Evolutionary conservation across 192 early-diverging fungal genomes (phyloP), one percentile per base, ranked within the genome.

Genomic region (Phycomyces nitens): DNA sequence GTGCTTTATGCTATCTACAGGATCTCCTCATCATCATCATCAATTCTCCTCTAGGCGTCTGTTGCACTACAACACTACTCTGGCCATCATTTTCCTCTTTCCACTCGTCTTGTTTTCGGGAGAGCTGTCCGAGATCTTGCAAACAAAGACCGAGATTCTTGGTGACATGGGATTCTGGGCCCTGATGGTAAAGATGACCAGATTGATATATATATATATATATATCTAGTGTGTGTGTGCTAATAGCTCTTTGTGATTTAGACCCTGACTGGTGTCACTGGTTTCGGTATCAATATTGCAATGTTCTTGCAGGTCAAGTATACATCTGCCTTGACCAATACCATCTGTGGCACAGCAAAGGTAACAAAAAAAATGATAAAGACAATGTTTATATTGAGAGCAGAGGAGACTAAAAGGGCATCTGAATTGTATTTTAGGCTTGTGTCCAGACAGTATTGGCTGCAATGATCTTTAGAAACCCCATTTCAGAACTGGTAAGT

Each of bases 241-340:
- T 7, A 14, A 4, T 51, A n/a, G n/a, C n/a, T n/a, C n/a, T n/a
- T n/a, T n/a, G n/a, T n/a, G n/a, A n/a, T n/a, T n/a, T n/a, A 71
- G 69, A 71, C 63, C 5, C 16, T 86, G 20, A 87, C 85, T 15
- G 85, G 82, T 3, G 53, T 86, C 4, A 82, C 80, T 5, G 85
- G 85, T 9, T 87, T 87, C 61, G 71, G 77, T 43, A 85, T 87
- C 62, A 87, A 87, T 40, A 86, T 82, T 57, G 79, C 85, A 69
- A 87, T 85, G 75, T 87, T 87, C 60, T 65, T 86, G 65, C 85
- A 87, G 64, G 83, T 87, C 65, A 87, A 87, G 66, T 84, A 78
- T 29, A 87, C 85, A 1, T 82, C 85, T 8, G 82, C 85, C 18
- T 64, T 87, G 60, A 87, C 85, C 5, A 87, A 82, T 65, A 87